These are phyloP conservation scores for Ustilago trichophora DNA, from an alignment of 1,284 basidiomycete genomes.

Conservation along the genomic window DNA sequence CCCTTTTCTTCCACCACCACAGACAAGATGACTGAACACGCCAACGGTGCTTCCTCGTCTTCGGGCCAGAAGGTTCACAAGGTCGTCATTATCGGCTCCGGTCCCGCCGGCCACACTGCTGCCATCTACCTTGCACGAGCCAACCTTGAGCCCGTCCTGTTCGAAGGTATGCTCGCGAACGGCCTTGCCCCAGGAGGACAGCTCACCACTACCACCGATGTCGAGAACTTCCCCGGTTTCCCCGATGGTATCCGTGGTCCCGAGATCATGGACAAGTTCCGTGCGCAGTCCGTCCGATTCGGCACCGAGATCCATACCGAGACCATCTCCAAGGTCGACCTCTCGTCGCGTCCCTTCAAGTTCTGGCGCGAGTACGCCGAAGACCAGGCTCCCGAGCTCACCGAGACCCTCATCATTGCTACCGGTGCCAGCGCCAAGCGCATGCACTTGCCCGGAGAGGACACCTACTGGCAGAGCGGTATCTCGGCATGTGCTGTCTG, in stretches of 20 bases:
- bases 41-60: conserved; percentile 42
- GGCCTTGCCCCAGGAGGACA: conserved; percentile 97
- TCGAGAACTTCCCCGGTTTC: conserved; percentile 97
- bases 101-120: conserved; percentile 78
- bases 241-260: conserved; percentile 94
- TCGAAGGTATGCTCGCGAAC: conserved; percentile 98
- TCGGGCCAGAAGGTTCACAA: conserved; percentile 49
- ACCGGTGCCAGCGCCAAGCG: conserved; percentile 96
- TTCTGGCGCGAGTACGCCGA: conserved; percentile 96
- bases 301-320: conserved; percentile 96
- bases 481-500: conserved; percentile 99
- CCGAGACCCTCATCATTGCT: conserved; percentile 92
- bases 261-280: conserved; percentile 98
- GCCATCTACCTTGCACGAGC: conserved; percentile 97
- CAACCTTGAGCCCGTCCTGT: conserved; percentile 89
- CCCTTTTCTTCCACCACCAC: conserved; percentile 6
- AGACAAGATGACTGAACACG: conserved; percentile 40
- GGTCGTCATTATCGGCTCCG: conserved; percentile 88
- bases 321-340: conserved; percentile 92
- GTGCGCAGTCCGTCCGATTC: conserved; percentile 75
- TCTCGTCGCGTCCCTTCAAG: conserved; percentile 91
- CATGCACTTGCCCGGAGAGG: conserved; percentile 88
- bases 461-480: conserved; percentile 96
- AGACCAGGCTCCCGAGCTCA: conserved; percentile 78
- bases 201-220: conserved; percentile 91